A percentile compares a stretch with the other conserved stretches of the same genome.
phyloP scores from a whole-genome alignment of 768 basidiomycete genomes.

The Russula ochroleuca region DNA sequence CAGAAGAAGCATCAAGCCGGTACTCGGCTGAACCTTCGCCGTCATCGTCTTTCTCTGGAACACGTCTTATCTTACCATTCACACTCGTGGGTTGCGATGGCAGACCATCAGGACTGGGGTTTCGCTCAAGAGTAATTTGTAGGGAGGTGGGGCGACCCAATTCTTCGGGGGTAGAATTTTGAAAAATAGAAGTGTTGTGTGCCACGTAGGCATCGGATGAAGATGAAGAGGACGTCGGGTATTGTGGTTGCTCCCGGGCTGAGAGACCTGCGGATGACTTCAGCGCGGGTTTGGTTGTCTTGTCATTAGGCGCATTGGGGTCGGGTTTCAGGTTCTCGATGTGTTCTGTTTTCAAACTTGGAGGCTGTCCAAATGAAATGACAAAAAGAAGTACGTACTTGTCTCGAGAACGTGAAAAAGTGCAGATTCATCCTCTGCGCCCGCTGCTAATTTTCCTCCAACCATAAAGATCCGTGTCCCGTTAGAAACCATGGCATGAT shows the following conservation, averaged over 20 bases:
- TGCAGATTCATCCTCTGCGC: slow-evolving; percentile 70
- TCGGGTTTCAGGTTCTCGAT: slow-evolving; percentile 78
- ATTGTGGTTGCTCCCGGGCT: slow-evolving; percentile 15
- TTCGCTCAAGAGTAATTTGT: slow-evolving; percentile 41
- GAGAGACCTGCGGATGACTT: slow-evolving; percentile 34
- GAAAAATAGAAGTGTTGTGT: slow-evolving; percentile 53
- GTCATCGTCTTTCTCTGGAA: slow-evolving; percentile 47
- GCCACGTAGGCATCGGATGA: slow-evolving; percentile 34
- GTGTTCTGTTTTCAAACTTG: slow-evolving; percentile 51
- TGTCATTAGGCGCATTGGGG: slow-evolving; percentile 46
- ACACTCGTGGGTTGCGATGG: slow-evolving; percentile 35
- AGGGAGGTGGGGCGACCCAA: slow-evolving; percentile 66
- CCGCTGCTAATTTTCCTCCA: slow-evolving; percentile 86
- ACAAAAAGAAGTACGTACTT: slow-evolving; percentile 49
- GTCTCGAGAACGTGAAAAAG: slow-evolving; percentile 90
- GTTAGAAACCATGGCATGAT: slow-evolving; percentile 94
- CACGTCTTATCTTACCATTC: neutral
- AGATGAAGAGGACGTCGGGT: slow-evolving; percentile 7
- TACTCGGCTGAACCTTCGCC: too few species aligned
- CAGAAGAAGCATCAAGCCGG: slow-evolving; percentile 40
- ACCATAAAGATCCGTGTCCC: slow-evolving; percentile 87
- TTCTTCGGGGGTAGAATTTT: slow-evolving; percentile 48
- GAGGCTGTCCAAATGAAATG: neutral
- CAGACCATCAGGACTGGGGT: slow-evolving; percentile 41
- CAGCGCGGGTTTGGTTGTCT: slow-evolving; percentile 34